Base-by-base conservation (phyloP, 768 basidiomycete genomes). In the Termitomyces sp. region DNA sequence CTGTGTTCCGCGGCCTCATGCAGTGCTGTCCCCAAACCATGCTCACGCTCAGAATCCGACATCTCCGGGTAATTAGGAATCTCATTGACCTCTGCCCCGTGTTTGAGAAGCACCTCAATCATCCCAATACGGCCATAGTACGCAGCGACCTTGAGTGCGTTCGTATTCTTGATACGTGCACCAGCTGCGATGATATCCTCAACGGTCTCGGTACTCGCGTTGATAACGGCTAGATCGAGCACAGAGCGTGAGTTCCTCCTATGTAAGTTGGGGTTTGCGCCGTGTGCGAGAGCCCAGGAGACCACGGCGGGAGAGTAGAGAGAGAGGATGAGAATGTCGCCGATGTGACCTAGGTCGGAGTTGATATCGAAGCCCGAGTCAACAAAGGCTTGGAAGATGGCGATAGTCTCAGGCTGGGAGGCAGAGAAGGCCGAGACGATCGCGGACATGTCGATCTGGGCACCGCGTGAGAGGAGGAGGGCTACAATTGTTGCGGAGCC, bases 1-100 rank as follows among this genome's bases (percentile, higher is more conserved):
- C 54, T 54, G n/a, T 44, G 45, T 17, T 40, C 35, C 22, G 60
- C 62, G 6, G 62, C 57, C 14, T 55, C 57, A 37, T 60, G 57
- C 12, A 62, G 51, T 24, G 59, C 62, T 2, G 56, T 62, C 40
- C 62, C 62, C 8, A 62, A 41, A 10, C 62, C 62, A 7, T 53
- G 34, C 40, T 51, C 49, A n/a, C 60, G 53, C 52, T 62, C 59
- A 2, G 24, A 44, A 2, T 21, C 19, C 51, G 37, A 26, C 54
- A 54, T 62, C 41, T 52, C 51, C 17, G 35, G 40, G 38, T 54
- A 56, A 51, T 54, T 54, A 11, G 58, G 40, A 19, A 63, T 58
- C 47, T 59, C 55, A 22, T 63, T 50, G 47, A 63, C 42, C 22
- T 59, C 55, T 24, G 62, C 57, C 11, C 62, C 62, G 1, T 49